These are phyloP conservation scores for Hypoxylon sp. DNA, from an alignment of 2,329 filamentous ascomycete species.

Conservation along the genomic window DNA sequence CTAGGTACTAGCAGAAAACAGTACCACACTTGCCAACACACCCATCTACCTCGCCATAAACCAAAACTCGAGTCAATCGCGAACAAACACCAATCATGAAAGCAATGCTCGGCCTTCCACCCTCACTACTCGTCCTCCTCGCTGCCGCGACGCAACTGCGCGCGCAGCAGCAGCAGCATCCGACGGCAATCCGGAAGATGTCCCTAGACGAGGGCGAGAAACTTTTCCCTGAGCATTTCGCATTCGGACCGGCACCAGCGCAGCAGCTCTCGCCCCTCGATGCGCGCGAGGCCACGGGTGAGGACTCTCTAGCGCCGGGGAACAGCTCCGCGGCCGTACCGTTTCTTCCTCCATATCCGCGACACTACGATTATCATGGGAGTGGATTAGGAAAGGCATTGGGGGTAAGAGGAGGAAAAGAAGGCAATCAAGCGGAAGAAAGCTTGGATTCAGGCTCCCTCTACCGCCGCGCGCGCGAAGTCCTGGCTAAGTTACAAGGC, in stretches of 20 bases:
- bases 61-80: slow-evolving; percentile 8
- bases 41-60: background rate
- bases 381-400: background rate
- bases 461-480: slow-evolving; percentile 63
- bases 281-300: slow-evolving; percentile 48
- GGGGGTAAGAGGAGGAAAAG: slow-evolving; percentile 30
- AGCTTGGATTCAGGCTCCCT: slow-evolving; percentile 44
- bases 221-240: slow-evolving; percentile 78
- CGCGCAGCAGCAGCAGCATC: slow-evolving; percentile 56
- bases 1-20: slow-evolving; percentile 3
- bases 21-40: background rate
- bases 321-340: slow-evolving; percentile 56
- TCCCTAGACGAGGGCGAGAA: slow-evolving; percentile 78
- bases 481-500: slow-evolving; percentile 64
- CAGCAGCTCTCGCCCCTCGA: slow-evolving; percentile 48
- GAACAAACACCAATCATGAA: slow-evolving; percentile 58
- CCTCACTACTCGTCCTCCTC: slow-evolving; percentile 64
- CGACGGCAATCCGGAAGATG: slow-evolving; percentile 80
- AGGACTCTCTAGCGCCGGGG: slow-evolving; percentile 48
- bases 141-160: slow-evolving; percentile 54
- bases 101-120: slow-evolving; percentile 58
- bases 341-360: slow-evolving; percentile 67
- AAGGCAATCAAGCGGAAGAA: slow-evolving; percentile 35
- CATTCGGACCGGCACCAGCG: slow-evolving; percentile 56
- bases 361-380: slow-evolving; percentile 58